These are phyloP conservation scores for Cutaneotrichosporon sp. DNA, from an alignment of 1,284 basidiomycete species.

Conservation along the genomic window DNA sequence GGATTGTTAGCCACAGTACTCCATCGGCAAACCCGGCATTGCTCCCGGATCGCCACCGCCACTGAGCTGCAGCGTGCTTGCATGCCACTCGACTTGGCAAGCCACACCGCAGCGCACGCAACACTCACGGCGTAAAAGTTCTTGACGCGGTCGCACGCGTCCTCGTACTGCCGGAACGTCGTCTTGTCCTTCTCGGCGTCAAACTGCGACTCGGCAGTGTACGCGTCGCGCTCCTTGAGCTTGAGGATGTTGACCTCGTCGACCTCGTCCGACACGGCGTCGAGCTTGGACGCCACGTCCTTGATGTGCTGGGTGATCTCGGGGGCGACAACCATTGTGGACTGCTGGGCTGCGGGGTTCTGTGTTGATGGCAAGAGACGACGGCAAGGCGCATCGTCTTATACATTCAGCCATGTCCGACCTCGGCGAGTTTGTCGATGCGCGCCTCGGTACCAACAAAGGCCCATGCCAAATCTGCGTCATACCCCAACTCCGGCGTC, in stretches of 20 bases:
- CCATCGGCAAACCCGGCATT: too few relatives aligned
- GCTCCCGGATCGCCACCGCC: conserved; percentile 34
- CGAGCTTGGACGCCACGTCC: conserved; percentile 56
- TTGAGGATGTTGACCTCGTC: conserved; percentile 61
- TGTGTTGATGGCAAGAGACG: conserved; percentile 1
- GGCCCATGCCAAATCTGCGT: background rate
- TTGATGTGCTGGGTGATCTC: conserved; percentile 45
- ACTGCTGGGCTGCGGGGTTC: background rate
- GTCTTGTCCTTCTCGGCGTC: conserved; percentile 74
- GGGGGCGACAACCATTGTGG: conserved; percentile 38
- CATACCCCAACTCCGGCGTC: background rate
- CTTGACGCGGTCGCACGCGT: conserved; percentile 82
- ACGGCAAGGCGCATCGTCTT: background rate
- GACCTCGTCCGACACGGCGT: conserved; percentile 70
- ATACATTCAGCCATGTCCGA: background rate
- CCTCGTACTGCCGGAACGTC: conserved; percentile 55
- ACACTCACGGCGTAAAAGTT: conserved; percentile 62
- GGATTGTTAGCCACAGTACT: conserved; percentile 32
- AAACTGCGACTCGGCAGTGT: conserved; percentile 66
- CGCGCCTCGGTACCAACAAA: background rate
- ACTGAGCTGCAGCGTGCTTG: too few relatives aligned
- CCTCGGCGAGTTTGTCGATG: background rate
- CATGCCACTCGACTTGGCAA: conserved; percentile 38
- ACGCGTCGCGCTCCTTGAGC: conserved; percentile 45
- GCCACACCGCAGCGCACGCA: conserved; percentile 40